Evolutionary conservation across 2,329 filamentous ascomycete genomes (phyloP), one percentile per base, ranked within the genome.

Genomic region (Rhinocladiella similis): DNA sequence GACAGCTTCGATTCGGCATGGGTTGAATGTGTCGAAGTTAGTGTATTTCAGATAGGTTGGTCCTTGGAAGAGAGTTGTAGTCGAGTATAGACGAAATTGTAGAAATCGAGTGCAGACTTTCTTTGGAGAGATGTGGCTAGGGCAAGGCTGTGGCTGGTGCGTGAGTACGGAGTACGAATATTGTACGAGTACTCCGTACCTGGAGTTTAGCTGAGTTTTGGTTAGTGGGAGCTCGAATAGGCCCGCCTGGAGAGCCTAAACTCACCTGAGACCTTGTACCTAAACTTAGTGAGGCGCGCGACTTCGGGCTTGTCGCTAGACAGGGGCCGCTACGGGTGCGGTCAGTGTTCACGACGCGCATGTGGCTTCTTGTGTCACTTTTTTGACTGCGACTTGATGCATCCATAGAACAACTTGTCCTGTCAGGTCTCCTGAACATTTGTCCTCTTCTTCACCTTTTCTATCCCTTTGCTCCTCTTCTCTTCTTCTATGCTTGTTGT

Each of bases 401-500:
- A 33, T 46, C 20, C 47, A 53, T 22, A 41, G 54, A 57, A 59
- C 57, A 59, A 57, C 48, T 59, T 60, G 57, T 54, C 59, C 41
- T 59, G 33, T 59, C 55, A 36, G 45, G 50, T 47, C 62, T 57
- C 59, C 57, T 64, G 57, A 56, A 59, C 56, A 55, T 62, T 65
- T 41, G 38, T 52, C 43, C 55, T 61, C 62, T 50, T 58, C 52
- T 54, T 65, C 53, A 57, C 63, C 49, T 41, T 59, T 57, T 66
- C 63, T 65, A 64, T 59, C 65, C 63, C 66, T 66, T 62, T 64
- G 52, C 43, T 47, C 38, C 5, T 55, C 50, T 52, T 59, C 59
- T 58, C 43, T 60, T 49, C 56, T 61, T 53, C 59, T 60, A 47
- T 53, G 36, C 33, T 41, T 59, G 43, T 52, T 57, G 52, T 57